Evolutionary conservation across 2,329 filamentous ascomycete genomes (phyloP), one percentile per base, ranked within the genome.

Genomic region (Trichoderma sp.): DNA sequence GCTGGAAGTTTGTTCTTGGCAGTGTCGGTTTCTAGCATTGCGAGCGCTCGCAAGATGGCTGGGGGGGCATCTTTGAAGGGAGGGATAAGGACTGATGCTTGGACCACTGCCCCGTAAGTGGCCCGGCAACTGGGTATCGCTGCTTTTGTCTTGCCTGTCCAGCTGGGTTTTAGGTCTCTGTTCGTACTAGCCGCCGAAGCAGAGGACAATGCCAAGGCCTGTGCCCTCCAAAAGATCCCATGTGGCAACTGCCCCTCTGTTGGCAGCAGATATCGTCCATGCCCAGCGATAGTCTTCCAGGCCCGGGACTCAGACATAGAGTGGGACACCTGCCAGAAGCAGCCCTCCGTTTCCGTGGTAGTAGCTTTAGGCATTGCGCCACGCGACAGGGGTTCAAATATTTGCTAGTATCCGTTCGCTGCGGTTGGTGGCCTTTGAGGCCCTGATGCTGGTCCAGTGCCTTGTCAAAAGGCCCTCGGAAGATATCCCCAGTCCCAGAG

Each of bases 1-100:
- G 59, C 53, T 67, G 64, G 40, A 59, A 31, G 52, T 59, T 67
- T 47, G 64, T 47, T 35, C 60, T 67, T 59, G 55, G 37, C 64
- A n/a, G 40, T n/a, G 37, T 29, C 47, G 33, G 47, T 47, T 13
- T 63, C 5, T 31, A 47, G 21, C 47, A 24, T 21, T 24, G n/a
- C 47, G 47, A n/a, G 47, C 47, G 11, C 43, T 49, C 6, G 33
- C 49, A 37, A 55, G 16, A 55, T 40, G 40, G 47, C 61, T 64
- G 61, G 21, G 47, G 8, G 31, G 5, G 21, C 10, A 33, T 62
- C 58, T 40, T 27, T 40, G 24, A 27, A 19, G 37, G 37, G 16
- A 40, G 37, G 37, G 35, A 16, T 40, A 40, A 19, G 37, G 37
- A 37, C 37, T 19, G 6, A 2, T 43, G 37, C 16, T 19, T 19